Evolutionary conservation across 176 grass and related monocot genomes (phyloP).

Genomic region (Juncus effusus): DNA sequence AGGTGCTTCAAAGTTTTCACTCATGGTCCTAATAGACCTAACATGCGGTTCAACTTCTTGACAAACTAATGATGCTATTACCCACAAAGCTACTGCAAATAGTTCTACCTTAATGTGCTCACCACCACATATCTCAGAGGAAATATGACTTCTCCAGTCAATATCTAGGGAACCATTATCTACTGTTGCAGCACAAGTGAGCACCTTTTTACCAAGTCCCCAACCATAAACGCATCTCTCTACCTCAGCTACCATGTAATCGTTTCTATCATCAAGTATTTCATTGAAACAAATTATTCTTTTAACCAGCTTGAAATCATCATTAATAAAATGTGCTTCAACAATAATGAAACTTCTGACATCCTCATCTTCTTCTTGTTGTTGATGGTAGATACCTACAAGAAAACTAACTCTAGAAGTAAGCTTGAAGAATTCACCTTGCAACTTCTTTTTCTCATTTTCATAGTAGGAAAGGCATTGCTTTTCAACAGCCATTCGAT

Average conservation of each 20-base stretch:
- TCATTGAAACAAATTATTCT: neutral
- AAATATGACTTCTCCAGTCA: neutral
- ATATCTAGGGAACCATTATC: neutral
- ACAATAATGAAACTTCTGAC: neutral
- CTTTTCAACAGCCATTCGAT: constrained; percentile 3
- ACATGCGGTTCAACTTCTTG: neutral
- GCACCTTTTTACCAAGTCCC: neutral
- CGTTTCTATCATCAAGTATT: neutral
- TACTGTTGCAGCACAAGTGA: neutral
- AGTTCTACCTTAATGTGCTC: neutral
- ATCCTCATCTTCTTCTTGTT: neutral
- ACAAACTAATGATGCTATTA: neutral
- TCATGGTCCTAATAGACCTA: neutral
- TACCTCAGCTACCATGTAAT: neutral
- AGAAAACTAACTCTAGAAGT: constrained; percentile 16
- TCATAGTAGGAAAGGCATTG: neutral
- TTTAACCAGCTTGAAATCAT: constrained; percentile 8
- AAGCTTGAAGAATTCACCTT: constrained; percentile 2
- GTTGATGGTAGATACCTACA: neutral
- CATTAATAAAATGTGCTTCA: constrained; percentile 15
- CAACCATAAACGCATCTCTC: neutral
- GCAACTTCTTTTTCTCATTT: neutral
- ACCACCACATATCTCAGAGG: neutral
- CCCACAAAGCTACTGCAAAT: neutral
- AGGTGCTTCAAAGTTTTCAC: neutral